Evolutionary conservation across 2,329 filamentous ascomycete species (phyloP).

Genomic region (Aspergillus phoenicis): DNA sequence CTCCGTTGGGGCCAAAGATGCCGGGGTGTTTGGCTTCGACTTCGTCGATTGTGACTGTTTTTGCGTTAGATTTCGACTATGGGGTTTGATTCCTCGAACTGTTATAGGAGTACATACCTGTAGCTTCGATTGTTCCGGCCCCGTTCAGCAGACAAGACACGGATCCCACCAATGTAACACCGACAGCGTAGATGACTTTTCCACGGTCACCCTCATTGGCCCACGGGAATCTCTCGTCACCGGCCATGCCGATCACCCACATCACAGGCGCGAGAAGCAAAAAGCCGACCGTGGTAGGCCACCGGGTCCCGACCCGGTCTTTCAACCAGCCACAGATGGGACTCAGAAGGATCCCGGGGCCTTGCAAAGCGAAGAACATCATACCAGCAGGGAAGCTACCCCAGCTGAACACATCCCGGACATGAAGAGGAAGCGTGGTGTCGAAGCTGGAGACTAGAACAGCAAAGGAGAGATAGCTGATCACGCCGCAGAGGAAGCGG

Average conservation of each 20-base stretch:
- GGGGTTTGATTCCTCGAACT: no score
- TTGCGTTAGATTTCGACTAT: background rate
- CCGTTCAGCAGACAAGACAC: conserved; percentile 31
- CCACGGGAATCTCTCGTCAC: conserved; percentile 32
- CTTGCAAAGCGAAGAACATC: conserved; percentile 59
- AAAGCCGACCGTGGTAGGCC: conserved; percentile 30
- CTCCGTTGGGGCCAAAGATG: conserved; percentile 31
- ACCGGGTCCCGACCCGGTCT: conserved; percentile 28
- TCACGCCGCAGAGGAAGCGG: conserved; percentile 47
- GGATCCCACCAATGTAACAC: conserved; percentile 25
- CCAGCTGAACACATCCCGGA: conserved; percentile 57
- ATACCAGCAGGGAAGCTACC: conserved; percentile 57
- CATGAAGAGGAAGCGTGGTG: conserved; percentile 58
- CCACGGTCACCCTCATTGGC: conserved; percentile 21
- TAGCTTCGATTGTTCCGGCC: conserved; percentile 33
- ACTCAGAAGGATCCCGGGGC: conserved; percentile 60
- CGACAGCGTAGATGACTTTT: conserved; percentile 26
- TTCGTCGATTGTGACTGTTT: conserved; percentile 24
- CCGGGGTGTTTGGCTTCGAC: conserved; percentile 25
- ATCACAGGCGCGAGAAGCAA: conserved; percentile 26
- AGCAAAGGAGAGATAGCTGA: conserved; percentile 50
- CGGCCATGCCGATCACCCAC: conserved; percentile 33
- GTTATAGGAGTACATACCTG: conserved; percentile 24
- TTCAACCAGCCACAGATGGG: conserved; percentile 58
- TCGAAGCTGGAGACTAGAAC: conserved; percentile 59